phyloP scores from a whole-genome alignment of 495 filamentous ascomycete genomes.

The Aspergillus coremiiformis region DNA sequence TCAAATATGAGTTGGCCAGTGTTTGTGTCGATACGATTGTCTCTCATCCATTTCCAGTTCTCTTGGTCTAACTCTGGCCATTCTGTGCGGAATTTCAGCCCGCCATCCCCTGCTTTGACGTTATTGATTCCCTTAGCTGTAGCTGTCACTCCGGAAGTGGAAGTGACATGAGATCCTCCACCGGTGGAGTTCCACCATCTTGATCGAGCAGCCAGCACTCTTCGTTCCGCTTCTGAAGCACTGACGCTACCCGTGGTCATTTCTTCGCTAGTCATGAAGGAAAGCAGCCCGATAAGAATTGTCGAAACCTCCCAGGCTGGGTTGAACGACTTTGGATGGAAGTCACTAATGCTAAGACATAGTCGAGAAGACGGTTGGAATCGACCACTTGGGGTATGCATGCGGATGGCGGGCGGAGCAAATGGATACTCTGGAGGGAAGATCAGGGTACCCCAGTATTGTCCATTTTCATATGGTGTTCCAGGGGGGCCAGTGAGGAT shows the following conservation, averaged over 20 bases:
- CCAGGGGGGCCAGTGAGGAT: slow-evolving; percentile 92
- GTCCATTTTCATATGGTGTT: slow-evolving; percentile 88
- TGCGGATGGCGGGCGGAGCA: slow-evolving; percentile 92
- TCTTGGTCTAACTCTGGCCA: slow-evolving; percentile 87
- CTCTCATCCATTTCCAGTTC: slow-evolving; percentile 90
- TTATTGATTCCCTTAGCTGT: slow-evolving; percentile 54
- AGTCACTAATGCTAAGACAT: slow-evolving; percentile 92
- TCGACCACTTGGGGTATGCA: slow-evolving; percentile 94
- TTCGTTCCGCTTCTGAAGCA: slow-evolving; percentile 69
- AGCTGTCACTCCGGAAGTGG: slow-evolving; percentile 37
- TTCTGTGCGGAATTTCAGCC: slow-evolving; percentile 78
- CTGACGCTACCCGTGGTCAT: slow-evolving; percentile 96
- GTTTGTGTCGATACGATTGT: slow-evolving; percentile 68
- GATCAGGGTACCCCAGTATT: slow-evolving; percentile 96
- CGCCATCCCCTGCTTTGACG: slow-evolving; percentile 80
- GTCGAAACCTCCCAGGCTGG: slow-evolving; percentile 98
- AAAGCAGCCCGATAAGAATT: slow-evolving; percentile 87
- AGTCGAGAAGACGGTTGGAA: slow-evolving; percentile 90
- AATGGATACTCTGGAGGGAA: slow-evolving; percentile 97
- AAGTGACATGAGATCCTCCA: slow-evolving; percentile 65
- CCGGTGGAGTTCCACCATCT: slow-evolving; percentile 98
- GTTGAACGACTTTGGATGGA: slow-evolving; percentile 96
- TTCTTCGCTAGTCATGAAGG: slow-evolving; percentile 97
- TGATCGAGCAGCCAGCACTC: slow-evolving; percentile 66
- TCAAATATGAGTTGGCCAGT: slow-evolving; percentile 57